These are phyloP conservation scores for Crataegus laevigata DNA, from an alignment of 306 rosid species.

Conservation along the genomic window DNA sequence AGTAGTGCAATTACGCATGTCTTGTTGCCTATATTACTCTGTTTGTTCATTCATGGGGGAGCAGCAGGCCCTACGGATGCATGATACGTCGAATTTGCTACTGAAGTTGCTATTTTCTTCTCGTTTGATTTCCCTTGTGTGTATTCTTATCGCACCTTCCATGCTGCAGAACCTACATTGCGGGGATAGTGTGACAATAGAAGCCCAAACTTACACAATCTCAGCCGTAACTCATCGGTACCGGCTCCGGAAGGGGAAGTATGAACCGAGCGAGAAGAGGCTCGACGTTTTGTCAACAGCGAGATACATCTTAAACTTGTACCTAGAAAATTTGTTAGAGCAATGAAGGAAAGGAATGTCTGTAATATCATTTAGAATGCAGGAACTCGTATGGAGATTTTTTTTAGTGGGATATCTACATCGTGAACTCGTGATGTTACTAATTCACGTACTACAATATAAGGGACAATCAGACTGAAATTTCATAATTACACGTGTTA, in stretches of 20 bases:
- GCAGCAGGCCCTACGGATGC: constrained; percentile 18
- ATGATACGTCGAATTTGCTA: constrained; percentile 18
- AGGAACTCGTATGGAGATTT: too few species aligned
- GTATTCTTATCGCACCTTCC: constrained; percentile 1
- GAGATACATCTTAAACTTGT: constrained; percentile 76
- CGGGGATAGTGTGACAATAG: constrained; percentile 64
- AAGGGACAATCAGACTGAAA: too few species aligned
- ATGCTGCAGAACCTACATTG: constrained; percentile 54
- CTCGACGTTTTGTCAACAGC: constrained; percentile 94
- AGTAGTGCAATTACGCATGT: constrained; percentile 20
- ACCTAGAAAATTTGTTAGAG: constrained; percentile 65
- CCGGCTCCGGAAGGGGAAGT: constrained; percentile 91
- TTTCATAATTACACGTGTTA: too few species aligned
- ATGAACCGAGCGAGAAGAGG: constrained; percentile 83
- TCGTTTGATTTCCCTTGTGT: not conserved
- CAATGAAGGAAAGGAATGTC: constrained; percentile 20
- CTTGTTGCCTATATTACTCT: constrained; percentile 25
- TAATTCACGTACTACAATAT: too few species aligned
- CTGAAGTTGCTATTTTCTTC: constrained; percentile 7
- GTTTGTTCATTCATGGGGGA: constrained; percentile 23
- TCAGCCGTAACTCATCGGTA: constrained; percentile 82
- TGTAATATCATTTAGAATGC: not conserved
- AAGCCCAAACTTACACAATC: constrained; percentile 82
- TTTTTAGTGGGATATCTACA: too few species aligned
- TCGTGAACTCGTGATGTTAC: too few species aligned